Percentiles rank a stretch among this genome's conserved stretches.
phyloP scores from a whole-genome alignment of 352 stramenopile genomes.

The Phytophthora pistaciae region DNA sequence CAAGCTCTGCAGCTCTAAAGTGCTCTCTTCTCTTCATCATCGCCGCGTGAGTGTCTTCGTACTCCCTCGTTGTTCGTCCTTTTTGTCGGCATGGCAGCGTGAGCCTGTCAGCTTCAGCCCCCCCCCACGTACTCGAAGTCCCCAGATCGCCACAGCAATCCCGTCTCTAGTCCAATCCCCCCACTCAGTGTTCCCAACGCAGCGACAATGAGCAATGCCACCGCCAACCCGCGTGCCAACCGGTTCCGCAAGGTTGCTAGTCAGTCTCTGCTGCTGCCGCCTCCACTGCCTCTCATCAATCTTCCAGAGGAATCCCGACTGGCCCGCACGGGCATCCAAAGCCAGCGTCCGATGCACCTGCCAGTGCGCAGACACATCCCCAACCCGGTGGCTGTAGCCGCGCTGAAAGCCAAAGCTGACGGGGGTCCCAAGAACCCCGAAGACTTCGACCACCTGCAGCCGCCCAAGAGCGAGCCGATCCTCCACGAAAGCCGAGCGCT shows the following conservation, averaged over 20 bases:
- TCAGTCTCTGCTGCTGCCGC: slow-evolving; percentile 52
- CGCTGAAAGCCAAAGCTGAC: slow-evolving; percentile 6
- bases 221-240: slow-evolving; percentile 27
- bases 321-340: slow-evolving; percentile 49
- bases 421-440: neutral
- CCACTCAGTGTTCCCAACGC: too few relatives aligned
- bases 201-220: slow-evolving; percentile 19
- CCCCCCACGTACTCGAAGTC: neutral
- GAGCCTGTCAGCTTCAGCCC: neutral
- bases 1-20: neutral
- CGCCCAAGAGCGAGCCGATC: slow-evolving; percentile 46
- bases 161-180: too few relatives aligned
- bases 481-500: slow-evolving; percentile 51
- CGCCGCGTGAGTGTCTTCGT: neutral
- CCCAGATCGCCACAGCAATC: neutral
- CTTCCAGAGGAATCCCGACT: slow-evolving; percentile 57
- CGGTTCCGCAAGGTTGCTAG: slow-evolving; percentile 35
- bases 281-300: slow-evolving; percentile 68
- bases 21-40: too few relatives aligned
- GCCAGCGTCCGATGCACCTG: slow-evolving; percentile 50
- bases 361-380: slow-evolving; percentile 53
- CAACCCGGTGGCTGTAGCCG: slow-evolving; percentile 9
- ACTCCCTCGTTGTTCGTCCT: slow-evolving; percentile 4
- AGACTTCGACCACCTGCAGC: slow-evolving; percentile 11
- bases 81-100: slow-evolving; percentile 23